Conservation (phyloP, 1,139 yeast genomes). For the Pichia sp. region DNA sequence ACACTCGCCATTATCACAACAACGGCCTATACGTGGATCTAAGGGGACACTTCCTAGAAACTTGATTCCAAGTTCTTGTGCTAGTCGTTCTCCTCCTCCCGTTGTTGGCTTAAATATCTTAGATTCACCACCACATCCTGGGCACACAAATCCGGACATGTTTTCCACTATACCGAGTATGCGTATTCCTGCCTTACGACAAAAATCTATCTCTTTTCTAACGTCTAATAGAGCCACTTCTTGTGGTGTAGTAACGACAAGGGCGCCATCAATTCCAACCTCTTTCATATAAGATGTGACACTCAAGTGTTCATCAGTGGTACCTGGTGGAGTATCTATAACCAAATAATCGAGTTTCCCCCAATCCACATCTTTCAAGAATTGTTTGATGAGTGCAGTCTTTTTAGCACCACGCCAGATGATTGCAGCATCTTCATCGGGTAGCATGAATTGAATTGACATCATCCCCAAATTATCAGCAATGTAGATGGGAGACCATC, state of each 20-base stretch:
- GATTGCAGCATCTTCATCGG: constrained; percentile 87
- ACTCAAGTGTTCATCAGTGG: constrained; percentile 93
- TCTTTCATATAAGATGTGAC: constrained; percentile 85
- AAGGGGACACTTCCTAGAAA: constrained; percentile 90
- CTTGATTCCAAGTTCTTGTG: constrained; percentile 68
- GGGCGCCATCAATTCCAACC: constrained; percentile 91
- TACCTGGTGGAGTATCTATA: constrained; percentile 98
- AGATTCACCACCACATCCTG: constrained; percentile 84
- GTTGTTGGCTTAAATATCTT: constrained; percentile 92
- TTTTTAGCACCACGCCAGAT: constrained; percentile 98
- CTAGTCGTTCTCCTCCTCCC: constrained; percentile 87
- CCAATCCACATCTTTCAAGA: constrained; percentile 94
- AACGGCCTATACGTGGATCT: constrained; percentile 87
- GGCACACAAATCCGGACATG: constrained; percentile 98
- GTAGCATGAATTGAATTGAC: constrained; percentile 94
- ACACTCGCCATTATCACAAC: constrained; percentile 86
- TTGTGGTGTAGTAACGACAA: constrained; percentile 95
- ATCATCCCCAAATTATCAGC: constrained; percentile 92
- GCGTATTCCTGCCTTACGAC: constrained; percentile 81
- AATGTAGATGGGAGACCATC: constrained; percentile 96
- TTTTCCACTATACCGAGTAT: constrained; percentile 91
- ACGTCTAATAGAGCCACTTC: constrained; percentile 95
- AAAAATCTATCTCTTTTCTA: constrained; percentile 91
- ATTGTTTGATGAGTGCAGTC: constrained; percentile 88
- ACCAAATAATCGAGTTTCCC: constrained; percentile 84